Base-by-base conservation (phyloP, 164 flowering plant species). In the Macadamia tetraphylla region DNA sequence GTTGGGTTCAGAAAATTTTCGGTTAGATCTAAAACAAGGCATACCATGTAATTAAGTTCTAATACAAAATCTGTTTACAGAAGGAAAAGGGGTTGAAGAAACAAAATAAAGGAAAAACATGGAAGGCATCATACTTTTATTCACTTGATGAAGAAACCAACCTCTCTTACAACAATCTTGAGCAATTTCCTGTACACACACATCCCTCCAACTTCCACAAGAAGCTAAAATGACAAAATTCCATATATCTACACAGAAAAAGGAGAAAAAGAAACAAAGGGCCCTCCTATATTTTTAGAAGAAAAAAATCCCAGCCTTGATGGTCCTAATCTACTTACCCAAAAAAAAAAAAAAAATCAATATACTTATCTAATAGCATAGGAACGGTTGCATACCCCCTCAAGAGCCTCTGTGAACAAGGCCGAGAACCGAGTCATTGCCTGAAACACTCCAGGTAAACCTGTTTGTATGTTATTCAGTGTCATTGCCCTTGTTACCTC, bases 401-500 rank as follows among this genome's bases (percentile, higher is more conserved):
- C 88, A 30, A 95, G 91, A 29, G 89, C 81, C 71, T 88, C 96
- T 3, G 76, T 73, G 52, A 88, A 87, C 51, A 92, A 69, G 63
- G 81, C 63, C 29, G 99, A 90, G 81, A 95, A 95, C 56, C 88
- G 86, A 4, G 94, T 85, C 85, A 95, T 74, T 55, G 99, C 92
- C 76, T 90, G 98, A 66, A 95, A 95, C 44, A 95, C 99, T 56
- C 97, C 97, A 0, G 99, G 99, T 69, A 95, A 75, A 23, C 98
- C 99, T 8, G 99, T 95, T 66, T 95, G 99, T 57, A 95, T 83
- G 76, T 90, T 88, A 65, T 89, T 92, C 65, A 92, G 78, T 6
- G 99, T 92, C 98, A 92, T 89, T 18, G 99, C 91, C 77, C 96
- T 75, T 0, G 99, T 95, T 58, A 91, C 97, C 86, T 95, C 97